Percentiles rank a stretch among this genome's conserved stretches.
Evolutionary conservation across 208 protist species (phyloP).

Genomic region (Strigomonas culicis): DNA sequence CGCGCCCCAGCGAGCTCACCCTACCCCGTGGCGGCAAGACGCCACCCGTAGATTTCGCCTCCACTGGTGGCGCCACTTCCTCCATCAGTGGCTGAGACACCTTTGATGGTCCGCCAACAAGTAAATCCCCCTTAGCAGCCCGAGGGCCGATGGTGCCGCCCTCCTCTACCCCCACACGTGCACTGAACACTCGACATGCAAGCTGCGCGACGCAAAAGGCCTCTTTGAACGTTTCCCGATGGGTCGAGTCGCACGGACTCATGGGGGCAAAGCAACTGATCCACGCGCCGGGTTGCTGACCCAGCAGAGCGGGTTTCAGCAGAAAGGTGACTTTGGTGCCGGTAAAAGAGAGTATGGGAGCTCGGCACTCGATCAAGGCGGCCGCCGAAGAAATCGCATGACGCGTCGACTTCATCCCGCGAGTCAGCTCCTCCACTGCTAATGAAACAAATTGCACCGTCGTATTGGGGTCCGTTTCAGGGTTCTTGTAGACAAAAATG

Average conservation of each 20-base stretch:
- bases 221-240: conserved; percentile 69
- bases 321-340: conserved; percentile 62
- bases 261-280: conserved; percentile 61
- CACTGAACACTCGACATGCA: background rate
- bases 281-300: conserved; percentile 61
- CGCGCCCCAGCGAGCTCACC: too few relatives aligned
- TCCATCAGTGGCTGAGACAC: too few relatives aligned
- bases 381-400: conserved; percentile 61
- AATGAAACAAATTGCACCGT: conserved; percentile 81
- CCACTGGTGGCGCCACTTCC: background rate
- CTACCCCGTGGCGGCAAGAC: too few relatives aligned
- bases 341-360: conserved; percentile 43
- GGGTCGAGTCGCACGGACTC: conserved; percentile 19
- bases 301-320: conserved; percentile 64
- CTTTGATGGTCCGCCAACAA: too few relatives aligned
- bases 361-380: conserved; percentile 50
- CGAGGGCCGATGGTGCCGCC: background rate
- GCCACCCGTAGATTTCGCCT: too few relatives aligned
- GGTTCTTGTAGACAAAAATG: conserved; percentile 39
- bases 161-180: background rate
- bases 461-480: conserved; percentile 35
- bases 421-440: conserved; percentile 41
- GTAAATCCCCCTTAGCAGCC: background rate
- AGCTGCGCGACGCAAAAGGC: conserved; percentile 47
- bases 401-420: conserved; percentile 59